These are phyloP conservation scores for Moesziomyces globuligerus DNA, from an alignment of 1,284 basidiomycete species.

Conservation along the genomic window DNA sequence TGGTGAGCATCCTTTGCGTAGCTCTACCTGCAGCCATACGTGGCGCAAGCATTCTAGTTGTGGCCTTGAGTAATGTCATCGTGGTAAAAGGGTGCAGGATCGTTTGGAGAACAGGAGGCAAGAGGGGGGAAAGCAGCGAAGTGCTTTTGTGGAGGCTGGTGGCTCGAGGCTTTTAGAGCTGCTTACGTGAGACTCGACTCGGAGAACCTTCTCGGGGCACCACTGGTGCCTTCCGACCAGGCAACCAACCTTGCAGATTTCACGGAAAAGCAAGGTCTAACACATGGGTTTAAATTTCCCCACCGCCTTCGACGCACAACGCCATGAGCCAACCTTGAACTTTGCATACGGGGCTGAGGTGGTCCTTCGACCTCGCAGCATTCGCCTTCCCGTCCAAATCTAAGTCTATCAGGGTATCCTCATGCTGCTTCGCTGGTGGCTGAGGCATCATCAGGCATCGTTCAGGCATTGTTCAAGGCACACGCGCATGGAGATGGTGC, in stretches of 20 bases:
- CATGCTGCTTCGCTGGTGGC: too few species aligned
- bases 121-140: background rate
- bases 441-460: background rate
- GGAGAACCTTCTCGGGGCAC: too few species aligned
- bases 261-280: too few species aligned
- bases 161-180: constrained; percentile 19
- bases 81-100: background rate
- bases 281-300: too few species aligned
- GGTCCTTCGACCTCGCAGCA: too few species aligned
- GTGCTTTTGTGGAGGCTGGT: constrained; percentile 6
- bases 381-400: too few species aligned
- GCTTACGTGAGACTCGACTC: constrained; percentile 31
- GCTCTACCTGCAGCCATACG: background rate
- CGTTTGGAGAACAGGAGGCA: background rate
- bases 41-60: background rate
- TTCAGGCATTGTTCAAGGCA: background rate
- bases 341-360: too few species aligned
- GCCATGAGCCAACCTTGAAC: too few species aligned
- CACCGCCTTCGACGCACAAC: background rate
- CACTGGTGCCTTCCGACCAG: background rate
- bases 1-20: constrained; percentile 18
- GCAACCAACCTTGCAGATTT: too few species aligned
- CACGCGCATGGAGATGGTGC: background rate
- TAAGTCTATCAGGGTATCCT: too few species aligned
- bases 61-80: constrained; percentile 13